Base-by-base conservation (phyloP, 805 yeast genomes). In the Zygosaccharomyces siamensis region DNA sequence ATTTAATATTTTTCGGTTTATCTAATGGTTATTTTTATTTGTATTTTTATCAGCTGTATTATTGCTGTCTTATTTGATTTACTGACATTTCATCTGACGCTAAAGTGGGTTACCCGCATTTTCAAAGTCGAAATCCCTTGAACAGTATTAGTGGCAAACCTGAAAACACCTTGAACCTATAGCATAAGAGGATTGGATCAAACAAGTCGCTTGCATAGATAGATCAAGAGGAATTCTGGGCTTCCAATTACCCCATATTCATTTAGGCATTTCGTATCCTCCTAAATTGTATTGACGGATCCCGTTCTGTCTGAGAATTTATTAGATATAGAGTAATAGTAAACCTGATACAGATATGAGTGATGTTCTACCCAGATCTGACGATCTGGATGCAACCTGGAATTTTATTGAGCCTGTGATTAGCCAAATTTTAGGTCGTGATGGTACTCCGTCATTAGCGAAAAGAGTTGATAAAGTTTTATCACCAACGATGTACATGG, bases 401-500 rank as follows among this genome's bases (percentile, higher is more conserved):
- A 67, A 73, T 47, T 83, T 79, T 60, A 84, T 86, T 43, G 88
- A 86, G 59, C 92, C 95, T 2, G 87, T 89, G 2, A 68, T 86
- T 32, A 78, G 79, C 57, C 77, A 79, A 57, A 84, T 86, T 44
- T 70, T 86, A 49, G 93, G 92, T 5, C 74, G 80, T 11, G 68
- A 69, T 37, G 81, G 77, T 49, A 50, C 56, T 7, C 42, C 52
- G 3, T 38, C 54, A 4, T 46, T 50, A 20, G 43, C 56, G 5
- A 63, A 58, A 36, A 57, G 67, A 16, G 87, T 82, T 37, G 77
- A 80, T 52, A 79, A 80, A 48, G 83, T 85, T 3, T 77, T 85
- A 40, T 82, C 84, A 26, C 77, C 82, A 3, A 72, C 81, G 39
- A 79, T 85, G 83, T 89, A 88, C 68, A 87, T 89, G 86, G 84